These are phyloP conservation scores for Colletotrichum sp. DNA, from an alignment of 2,329 filamentous ascomycete species.

Conservation along the genomic window DNA sequence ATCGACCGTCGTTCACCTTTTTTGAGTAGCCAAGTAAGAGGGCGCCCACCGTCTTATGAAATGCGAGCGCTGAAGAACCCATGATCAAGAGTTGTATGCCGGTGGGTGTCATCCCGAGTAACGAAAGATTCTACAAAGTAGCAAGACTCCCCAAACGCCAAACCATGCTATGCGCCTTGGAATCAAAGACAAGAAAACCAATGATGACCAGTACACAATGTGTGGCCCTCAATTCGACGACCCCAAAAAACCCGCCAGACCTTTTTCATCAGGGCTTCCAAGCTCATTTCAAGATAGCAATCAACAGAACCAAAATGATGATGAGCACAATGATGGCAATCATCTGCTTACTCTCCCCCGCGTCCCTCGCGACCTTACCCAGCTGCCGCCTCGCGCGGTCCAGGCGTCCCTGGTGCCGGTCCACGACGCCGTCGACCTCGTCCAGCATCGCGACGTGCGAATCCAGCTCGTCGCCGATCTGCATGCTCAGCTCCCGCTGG, in stretches of 20 bases:
- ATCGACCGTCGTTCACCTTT: background rate
- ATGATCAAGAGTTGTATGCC: background rate
- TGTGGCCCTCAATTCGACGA: constrained; percentile 41
- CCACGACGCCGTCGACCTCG: constrained; percentile 83
- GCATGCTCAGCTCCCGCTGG: constrained; percentile 90
- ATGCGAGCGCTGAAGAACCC: background rate
- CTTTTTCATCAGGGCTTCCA: constrained; percentile 40
- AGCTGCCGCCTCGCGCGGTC: constrained; percentile 77
- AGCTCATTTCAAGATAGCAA: constrained; percentile 76
- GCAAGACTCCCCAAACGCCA: constrained; percentile 10
- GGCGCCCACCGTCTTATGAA: background rate
- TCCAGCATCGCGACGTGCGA: constrained; percentile 88
- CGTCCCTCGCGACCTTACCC: constrained; percentile 73
- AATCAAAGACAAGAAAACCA: background rate
- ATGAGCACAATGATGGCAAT: constrained; percentile 82
- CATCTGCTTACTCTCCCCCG: constrained; percentile 88
- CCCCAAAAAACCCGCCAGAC: background rate
- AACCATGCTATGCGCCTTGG: constrained; percentile 20
- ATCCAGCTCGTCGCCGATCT: constrained; percentile 95
- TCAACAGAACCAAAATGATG: constrained; percentile 80
- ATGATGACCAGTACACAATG: background rate
- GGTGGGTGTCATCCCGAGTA: background rate
- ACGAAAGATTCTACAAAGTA: background rate
- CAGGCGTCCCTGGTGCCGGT: constrained; percentile 79
- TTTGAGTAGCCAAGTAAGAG: background rate